Evolutionary conservation across 345 rosid genomes (phyloP), one percentile per base, ranked within the genome.

Genomic region (Boechera stricta): DNA sequence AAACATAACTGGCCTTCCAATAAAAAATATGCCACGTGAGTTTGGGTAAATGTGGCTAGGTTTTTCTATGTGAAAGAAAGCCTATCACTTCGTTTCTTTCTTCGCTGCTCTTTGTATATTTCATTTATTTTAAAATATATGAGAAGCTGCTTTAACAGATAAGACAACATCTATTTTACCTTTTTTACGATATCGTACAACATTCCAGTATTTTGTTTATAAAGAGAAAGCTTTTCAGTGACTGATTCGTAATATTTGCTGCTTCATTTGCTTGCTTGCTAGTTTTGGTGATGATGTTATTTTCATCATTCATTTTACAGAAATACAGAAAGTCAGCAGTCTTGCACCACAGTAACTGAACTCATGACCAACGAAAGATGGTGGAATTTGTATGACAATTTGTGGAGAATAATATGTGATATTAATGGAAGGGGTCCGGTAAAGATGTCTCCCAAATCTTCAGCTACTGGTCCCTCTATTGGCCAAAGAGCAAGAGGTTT

Each of bases 401-500:
- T 94, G 84, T 94, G 98, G 97, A 82, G 81, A 64, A 76, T 94
- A 60, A 83, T 94, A 68, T 82, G 90, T 69, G 96, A 84, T 82
- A 77, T 94, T 68, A 90, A 88, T 83, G 97, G 94, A 49, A 94
- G 87, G 78, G 91, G 98, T 48, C 96, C 92, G 24, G 87, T 86
- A 82, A 91, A 85, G 85, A 69, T 77, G 74, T 72, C 87, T 54
- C 79, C 89, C 60, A 89, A 86, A 81, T 82, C 90, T 76, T 73
- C 87, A 71, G 67, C 85, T 48, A 79, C 62, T 49, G 91, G 89
- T 69, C 96, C 96, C 44, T 89, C 98, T 65, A 82, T 94, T 66
- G 92, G 98, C 52, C 97, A 94, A 81, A 89, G 98, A 82, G 98
- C 98, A 69, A 91, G 98, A 44, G 97, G 92, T 77, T 82, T 94